Evolutionary conservation across 2,329 filamentous ascomycete species (phyloP), one percentile per base, ranked within the genome.

Genomic region (Aspergillus luchuensis): DNA sequence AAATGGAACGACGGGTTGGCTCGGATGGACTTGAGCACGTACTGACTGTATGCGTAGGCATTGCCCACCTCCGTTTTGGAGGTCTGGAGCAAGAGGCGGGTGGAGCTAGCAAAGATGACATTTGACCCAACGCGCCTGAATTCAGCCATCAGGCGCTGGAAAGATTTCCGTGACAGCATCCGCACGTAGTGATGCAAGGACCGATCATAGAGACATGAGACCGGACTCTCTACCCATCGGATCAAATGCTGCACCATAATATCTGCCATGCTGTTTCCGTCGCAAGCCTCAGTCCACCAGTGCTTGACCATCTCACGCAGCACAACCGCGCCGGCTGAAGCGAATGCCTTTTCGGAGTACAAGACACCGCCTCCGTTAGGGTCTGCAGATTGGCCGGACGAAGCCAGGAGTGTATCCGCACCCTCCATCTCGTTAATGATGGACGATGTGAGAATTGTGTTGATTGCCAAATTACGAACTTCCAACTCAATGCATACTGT

Each of bases 281-380:
- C 88, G 73, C 91, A 95, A 5, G 95, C 96, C 76, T 99, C 94
- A 1, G 89, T 85, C 95, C 95, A 99, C 96, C 96, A 99, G 2
- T 91, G 87, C 75, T 97, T 97, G 68, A 99, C 95, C 93, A 99
- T 97, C 69, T 98, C 96, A 13, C 95, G 89, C 3, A 99, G 83
- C 0, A 99, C 95, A 6, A 89, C 85, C 4, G 98, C 91, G 57
- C 92, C 91, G 3, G 94, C 92, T 53, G 92, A 91, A n/a, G 94
- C 89, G 73, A 99, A 99, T 0, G 94, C 91, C 62, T 90, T 95
- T 63, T 97, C 92, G 0, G 92, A 91, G 63, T 91, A 90, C 6
- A 96, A 85, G 17, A 89, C 84, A 61, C 89, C 89, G 0, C 85
- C 81, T 0, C 87, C 89, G 8, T 83, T 84, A 1, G 82, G 82